These are phyloP conservation scores for Tremella yokohamensis DNA, from an alignment of 768 basidiomycete species.

Conservation along the genomic window DNA sequence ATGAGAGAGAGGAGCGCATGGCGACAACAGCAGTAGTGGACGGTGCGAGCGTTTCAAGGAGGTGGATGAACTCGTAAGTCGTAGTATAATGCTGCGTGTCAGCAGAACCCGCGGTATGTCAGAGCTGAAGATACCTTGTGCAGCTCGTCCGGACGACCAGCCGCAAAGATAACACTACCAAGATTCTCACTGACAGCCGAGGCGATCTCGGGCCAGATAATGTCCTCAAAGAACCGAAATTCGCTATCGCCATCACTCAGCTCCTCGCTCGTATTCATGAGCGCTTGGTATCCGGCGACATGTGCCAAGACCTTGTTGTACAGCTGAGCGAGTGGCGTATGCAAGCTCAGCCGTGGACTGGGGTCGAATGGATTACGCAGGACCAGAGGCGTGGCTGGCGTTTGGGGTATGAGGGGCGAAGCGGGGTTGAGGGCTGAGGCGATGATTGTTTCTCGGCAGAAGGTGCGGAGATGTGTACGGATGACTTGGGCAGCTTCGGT, in stretches of 20 bases:
- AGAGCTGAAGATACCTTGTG: constrained; percentile 60
- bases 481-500: constrained; percentile 84
- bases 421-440: constrained; percentile 59
- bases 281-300: constrained; percentile 59
- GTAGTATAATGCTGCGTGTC: constrained; percentile 70
- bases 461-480: constrained; percentile 64
- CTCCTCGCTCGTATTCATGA: constrained; percentile 73
- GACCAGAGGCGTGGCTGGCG: constrained; percentile 64
- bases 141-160: constrained; percentile 84
- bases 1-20: constrained; percentile 71
- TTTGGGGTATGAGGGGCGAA: constrained; percentile 64
- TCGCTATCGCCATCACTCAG: constrained; percentile 43
- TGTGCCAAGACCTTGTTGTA: constrained; percentile 68
- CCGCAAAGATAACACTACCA: constrained; percentile 79
- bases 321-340: constrained; percentile 67
- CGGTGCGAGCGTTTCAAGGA: constrained; percentile 77
- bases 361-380: constrained; percentile 56
- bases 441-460: constrained; percentile 74
- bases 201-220: constrained; percentile 83
- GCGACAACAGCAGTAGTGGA: constrained; percentile 65
- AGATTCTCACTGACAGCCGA: constrained; percentile 77
- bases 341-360: constrained; percentile 53
- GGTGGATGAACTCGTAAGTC: constrained; percentile 74
- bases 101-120: constrained; percentile 1
- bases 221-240: constrained; percentile 81